Evolutionary conservation across 441 rosid genomes (phyloP), one percentile per base, ranked within the genome.

Genomic region (Kokia cookei): DNA sequence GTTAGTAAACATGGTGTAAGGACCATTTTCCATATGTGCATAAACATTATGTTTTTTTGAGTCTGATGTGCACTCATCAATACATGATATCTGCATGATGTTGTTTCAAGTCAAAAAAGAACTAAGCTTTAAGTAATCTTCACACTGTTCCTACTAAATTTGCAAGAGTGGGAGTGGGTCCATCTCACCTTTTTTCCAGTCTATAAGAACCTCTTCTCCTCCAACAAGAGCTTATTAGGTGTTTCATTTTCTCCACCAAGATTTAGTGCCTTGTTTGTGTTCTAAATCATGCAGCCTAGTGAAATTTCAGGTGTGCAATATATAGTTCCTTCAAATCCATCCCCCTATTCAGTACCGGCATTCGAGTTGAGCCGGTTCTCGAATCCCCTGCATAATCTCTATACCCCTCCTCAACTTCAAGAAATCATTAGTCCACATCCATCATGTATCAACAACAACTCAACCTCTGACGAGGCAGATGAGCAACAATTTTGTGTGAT

Each of bases 381-480:
- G 69, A 81, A 68, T 80, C 84, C 84, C 48, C 70, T 75, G 14
- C 53, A 78, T 65, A 84, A 80, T 77, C 75, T 82, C 83, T 86
- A 84, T 42, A 74, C 85, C 69, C 80, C 84, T 61, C 80, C 89
- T 77, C 93, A 87, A 14, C 40, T 84, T 79, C 93, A 84, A 54
- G 97, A 91, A 57, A 83, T 85, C 71, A 84, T 86, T 62, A 86
- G 82, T 47, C 79, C 78, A 48, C 91, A 83, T 35, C 79, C 89
- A 50, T 85, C 96, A 10, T 74, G 84, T 79, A 71, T 79, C 35
- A 92, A 91, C 84, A 88, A 78, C 87, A 88, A 90, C 85, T 93
- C 97, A 1, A 89, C 97, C 22, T 91, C 97, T 0, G 96, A 93
- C 15, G 96, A 91, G 66, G 97, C 92, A 17, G 96, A 86, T 1